Base-by-base conservation (phyloP, 2,329 filamentous ascomycete genomes). In the Rugonectria rugulosa region DNA sequence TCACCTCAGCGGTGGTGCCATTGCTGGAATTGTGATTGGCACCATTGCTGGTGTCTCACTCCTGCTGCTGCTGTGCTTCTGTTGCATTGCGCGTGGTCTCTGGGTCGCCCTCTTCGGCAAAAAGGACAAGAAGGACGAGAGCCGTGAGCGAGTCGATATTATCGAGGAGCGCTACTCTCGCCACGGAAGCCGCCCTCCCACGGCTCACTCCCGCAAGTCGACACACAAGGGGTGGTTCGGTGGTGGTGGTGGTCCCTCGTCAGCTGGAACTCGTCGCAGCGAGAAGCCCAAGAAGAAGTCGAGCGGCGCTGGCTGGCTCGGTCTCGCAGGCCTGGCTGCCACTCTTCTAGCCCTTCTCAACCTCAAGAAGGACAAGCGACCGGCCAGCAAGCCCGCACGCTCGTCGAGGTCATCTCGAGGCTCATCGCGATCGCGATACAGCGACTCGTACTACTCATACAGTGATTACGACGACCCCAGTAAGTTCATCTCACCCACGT, bases 21-120 rank as follows among this genome's bases (percentile, higher is more conserved):
- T 93, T 65, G 90, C 90, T 14, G 90, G 90, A 57, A 93, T 93
- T 66, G 90, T 93, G 62, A 87, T 93, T 52, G 90, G 90, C 59
- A 83, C 85, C 10, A 79, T 93, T 43, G 81, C 82, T 12, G 90
- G 88, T 59, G 79, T 92, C 29, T 73, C 81, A 34, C 77, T 93
- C 3, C 82, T 93, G 19, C 76, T 88, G 5, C 80, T 90, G 7
- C 75, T 92, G 67, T 92, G 88, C 79, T 87, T 90, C 76, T 92
- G 86, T 81, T 91, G 88, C 77, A 86, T 88, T 56, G 80, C 82
- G 55, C 80, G 82, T 61, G 84, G 84, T 12, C 75, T 88, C 37
- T 89, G 86, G 81, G 79, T 84, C 60, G 81, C 82, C 43, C 71
- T 90, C 63, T 84, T 91, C 61, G 88, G 87, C 26, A 81, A 85